Base-by-base conservation (phyloP, 768 basidiomycete species). In the Tulasnella sp. region DNA sequence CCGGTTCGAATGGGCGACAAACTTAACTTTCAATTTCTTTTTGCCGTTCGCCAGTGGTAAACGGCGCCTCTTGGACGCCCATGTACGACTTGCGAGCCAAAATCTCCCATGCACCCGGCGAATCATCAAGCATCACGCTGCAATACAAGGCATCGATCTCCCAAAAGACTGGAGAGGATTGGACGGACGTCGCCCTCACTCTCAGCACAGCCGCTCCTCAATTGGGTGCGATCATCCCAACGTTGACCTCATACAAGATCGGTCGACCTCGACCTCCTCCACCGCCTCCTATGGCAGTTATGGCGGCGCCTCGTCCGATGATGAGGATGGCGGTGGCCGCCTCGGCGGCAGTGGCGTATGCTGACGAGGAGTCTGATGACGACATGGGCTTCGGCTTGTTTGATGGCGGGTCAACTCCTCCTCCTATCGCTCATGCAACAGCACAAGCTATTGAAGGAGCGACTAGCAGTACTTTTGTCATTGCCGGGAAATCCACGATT, bases 151-250 rank as follows among this genome's bases (percentile, higher is more conserved):
- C 79, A 19, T 71, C 79, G 29, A 80, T 80, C 52, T 70, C 38
- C 8, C 79, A 80, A 71, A 45, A 71, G 3, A 80, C 79, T 1
- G 79, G 78, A 36, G 79, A 80, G 42, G 72, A 79, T 45, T 80
- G 79, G 79, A 74, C 37, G 25, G 45, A 73, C 42, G 79, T 79
- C 7, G 49, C 78, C 34, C 40, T 80, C 49, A 40, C 67, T 17
- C 78, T 80, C 19, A 74, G 70, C 17, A 80, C 79, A 22, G 78
- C 79, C 1, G 76, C 79, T 17, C 79, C 79, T 12, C 25, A 67
- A 25, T 22, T 68, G 19, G 75, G 78, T 1, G 64, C 76, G 3
- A 42, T 49, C 5, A 79, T 80, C 36, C 79, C 79, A 9, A 38
- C 22, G 6, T 74, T 79, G 6, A 74, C 73, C 2, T n/a, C 73